phyloP scores from a whole-genome alignment of 2,329 filamentous ascomycete species.

The Lasiodiplodia theobromae region DNA sequence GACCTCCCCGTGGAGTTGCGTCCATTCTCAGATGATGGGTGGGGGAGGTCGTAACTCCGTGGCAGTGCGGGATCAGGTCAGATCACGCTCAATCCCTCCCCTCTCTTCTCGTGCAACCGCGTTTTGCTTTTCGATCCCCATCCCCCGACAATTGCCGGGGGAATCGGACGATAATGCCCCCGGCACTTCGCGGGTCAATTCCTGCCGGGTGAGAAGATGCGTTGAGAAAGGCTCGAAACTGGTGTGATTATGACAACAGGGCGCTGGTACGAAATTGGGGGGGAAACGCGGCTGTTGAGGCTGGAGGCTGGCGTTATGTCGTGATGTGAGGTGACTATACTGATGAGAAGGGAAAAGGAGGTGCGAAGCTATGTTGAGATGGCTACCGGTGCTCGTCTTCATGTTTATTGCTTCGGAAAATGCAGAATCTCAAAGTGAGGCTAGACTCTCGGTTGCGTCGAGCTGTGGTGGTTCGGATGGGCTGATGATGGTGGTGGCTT shows the following conservation, averaged over 20 bases:
- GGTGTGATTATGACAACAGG: neutral
- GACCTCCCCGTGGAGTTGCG: neutral
- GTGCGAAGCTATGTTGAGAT: neutral
- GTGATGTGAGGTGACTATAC: constrained; percentile 12
- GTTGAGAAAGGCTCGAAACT: neutral
- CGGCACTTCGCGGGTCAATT: too few species aligned
- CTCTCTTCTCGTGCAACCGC: neutral
- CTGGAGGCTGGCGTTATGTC: neutral
- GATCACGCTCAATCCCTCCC: neutral
- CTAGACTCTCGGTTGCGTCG: neutral
- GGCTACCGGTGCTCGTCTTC: neutral
- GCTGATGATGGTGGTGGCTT: too few species aligned
- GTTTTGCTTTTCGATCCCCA: neutral
- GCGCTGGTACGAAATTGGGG: too few species aligned
- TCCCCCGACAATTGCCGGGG: too few species aligned
- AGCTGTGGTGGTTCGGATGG: too few species aligned
- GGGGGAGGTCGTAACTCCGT: neutral
- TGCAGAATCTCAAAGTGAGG: neutral
- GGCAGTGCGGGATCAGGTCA: neutral
- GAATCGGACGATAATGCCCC: neutral
- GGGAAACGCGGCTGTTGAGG: neutral
- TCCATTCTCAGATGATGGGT: neutral
- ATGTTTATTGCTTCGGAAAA: neutral
- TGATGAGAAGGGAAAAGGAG: neutral
- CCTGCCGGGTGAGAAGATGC: neutral